Conservation (phyloP, 306 rosid genomes). For the Quercus rubra region DNA sequence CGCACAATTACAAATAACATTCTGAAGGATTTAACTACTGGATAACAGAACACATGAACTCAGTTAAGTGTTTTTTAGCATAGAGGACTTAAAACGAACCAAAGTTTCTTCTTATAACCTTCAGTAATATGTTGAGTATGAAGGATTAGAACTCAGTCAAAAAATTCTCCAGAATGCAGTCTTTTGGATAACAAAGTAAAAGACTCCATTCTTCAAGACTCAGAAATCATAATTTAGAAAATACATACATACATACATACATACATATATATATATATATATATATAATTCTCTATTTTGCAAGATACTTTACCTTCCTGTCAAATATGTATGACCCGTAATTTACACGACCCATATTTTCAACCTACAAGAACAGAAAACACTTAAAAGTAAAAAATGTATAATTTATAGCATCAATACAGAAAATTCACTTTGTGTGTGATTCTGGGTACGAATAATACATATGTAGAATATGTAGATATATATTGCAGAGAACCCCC, state of each 20-base stretch:
- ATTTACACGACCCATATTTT: conserved; percentile 88
- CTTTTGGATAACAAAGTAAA: neutral
- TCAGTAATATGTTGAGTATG: neutral
- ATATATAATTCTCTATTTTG: neutral
- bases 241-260: too few species aligned
- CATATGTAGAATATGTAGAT: too few species aligned
- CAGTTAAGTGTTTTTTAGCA: neutral
- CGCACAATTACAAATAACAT: neutral
- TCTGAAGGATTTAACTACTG: neutral
- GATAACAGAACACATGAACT: neutral
- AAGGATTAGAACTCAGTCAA: neutral
- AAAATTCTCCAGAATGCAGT: neutral
- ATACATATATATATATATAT: too few species aligned
- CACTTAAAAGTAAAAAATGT: neutral
- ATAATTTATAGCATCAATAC: neutral
- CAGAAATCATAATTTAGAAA: neutral
- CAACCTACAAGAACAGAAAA: conserved; percentile 56
- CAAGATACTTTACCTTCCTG: conserved; percentile 58
- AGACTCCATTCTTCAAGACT: neutral
- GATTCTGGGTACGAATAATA: neutral
- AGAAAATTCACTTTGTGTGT: neutral
- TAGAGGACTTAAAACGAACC: neutral
- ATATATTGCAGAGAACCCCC: neutral
- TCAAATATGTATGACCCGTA: conserved; percentile 78
- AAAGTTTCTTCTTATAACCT: too few species aligned